phyloP scores from a whole-genome alignment of 805 yeast genomes.

The Jamesozyma piceae region DNA sequence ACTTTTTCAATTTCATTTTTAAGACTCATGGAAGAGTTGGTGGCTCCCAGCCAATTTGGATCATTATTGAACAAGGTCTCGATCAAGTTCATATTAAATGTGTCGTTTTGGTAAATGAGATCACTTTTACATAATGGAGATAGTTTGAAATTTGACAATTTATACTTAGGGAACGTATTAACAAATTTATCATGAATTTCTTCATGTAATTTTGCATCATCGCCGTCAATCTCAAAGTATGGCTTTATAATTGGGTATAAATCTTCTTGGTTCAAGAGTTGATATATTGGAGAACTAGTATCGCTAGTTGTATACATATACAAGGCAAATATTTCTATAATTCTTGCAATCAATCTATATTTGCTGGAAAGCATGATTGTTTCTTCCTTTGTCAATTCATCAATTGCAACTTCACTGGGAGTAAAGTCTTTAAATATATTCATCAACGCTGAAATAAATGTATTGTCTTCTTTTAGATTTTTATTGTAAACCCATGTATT shows the following conservation, averaged over 20 bases:
- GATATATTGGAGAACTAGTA: constrained; percentile 36
- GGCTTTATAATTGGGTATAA: constrained; percentile 30
- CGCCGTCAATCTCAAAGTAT: constrained; percentile 38
- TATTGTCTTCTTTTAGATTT: constrained; percentile 40
- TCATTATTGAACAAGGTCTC: constrained; percentile 45
- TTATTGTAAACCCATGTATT: constrained; percentile 68
- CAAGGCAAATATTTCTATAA: constrained; percentile 68
- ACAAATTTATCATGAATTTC: constrained; percentile 39
- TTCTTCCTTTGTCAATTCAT: constrained; percentile 9
- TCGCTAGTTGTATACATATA: constrained; percentile 50
- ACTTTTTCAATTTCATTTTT: constrained; percentile 46
- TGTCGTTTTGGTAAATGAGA: constrained; percentile 42
- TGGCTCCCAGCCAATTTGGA: constrained; percentile 36
- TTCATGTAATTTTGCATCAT: constrained; percentile 39
- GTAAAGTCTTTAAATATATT: constrained; percentile 32
- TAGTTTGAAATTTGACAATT: constrained; percentile 43
- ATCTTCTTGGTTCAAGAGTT: constrained; percentile 32
- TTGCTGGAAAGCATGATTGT: constrained; percentile 40
- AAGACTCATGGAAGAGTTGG: constrained; percentile 23
- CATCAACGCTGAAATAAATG: constrained; percentile 29
- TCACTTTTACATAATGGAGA: constrained; percentile 38
- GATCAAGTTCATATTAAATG: constrained; percentile 54
- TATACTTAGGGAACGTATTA: constrained; percentile 37
- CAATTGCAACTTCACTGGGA: constrained; percentile 4
- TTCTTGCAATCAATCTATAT: constrained; percentile 51